phyloP scores from a whole-genome alignment of 805 yeast genomes.

The Suhomyces emberorum region DNA sequence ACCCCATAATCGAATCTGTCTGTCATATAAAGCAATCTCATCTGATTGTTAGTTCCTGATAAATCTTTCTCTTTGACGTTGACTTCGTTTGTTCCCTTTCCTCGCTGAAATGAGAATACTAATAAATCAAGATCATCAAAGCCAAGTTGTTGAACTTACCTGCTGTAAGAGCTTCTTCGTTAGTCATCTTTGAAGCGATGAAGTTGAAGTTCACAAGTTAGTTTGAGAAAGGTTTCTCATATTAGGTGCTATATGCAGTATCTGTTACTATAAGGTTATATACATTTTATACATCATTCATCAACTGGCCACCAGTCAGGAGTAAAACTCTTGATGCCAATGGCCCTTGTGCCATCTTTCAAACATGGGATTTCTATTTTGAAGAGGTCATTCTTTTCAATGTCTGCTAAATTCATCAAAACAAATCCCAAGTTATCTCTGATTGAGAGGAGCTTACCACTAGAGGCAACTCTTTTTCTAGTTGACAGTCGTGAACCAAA shows the following conservation, averaged over 20 bases:
- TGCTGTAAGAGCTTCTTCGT: conserved; percentile 13
- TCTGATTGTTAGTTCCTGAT: no score
- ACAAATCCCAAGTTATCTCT: conserved; percentile 66
- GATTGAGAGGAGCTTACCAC: conserved; percentile 59
- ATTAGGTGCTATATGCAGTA: neutral
- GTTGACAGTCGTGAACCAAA: conserved; percentile 33
- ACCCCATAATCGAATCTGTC: conserved; percentile 96
- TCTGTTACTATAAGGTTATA: neutral
- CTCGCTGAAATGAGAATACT: no score
- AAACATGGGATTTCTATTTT: conserved; percentile 25
- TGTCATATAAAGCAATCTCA: conserved; percentile 87
- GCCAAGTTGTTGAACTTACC: no score
- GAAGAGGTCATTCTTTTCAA: conserved; percentile 41
- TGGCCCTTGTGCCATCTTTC: conserved; percentile 17
- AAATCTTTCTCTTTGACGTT: no score
- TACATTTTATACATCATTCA: conserved; percentile 1
- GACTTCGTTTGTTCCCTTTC: no score
- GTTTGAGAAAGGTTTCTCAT: no score
- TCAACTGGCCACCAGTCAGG: conserved; percentile 79
- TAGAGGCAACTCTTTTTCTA: conserved; percentile 39
- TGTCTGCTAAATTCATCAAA: conserved; percentile 45
- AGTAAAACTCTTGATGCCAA: conserved; percentile 49
- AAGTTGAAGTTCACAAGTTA: no score
- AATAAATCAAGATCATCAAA: no score
- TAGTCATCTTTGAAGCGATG: neutral